Conservation (phyloP, 768 basidiomycete species). For the Lyophyllum semitale region DNA sequence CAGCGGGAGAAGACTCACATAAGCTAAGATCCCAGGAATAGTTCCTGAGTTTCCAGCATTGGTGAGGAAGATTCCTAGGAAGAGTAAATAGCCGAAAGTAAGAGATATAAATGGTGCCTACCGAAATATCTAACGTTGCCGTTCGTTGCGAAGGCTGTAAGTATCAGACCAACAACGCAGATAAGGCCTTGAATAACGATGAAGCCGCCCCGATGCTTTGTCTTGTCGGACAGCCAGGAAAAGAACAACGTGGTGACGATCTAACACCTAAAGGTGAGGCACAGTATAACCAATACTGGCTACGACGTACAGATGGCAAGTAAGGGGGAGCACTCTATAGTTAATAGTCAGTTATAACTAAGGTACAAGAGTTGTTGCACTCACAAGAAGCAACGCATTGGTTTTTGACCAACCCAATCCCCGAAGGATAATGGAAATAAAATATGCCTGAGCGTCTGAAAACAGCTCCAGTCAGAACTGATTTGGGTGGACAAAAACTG, state of each 20-base stretch:
- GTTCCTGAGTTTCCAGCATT: slow-evolving; percentile 45
- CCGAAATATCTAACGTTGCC: slow-evolving; percentile 45
- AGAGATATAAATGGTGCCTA: slow-evolving; percentile 13
- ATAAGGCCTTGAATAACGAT: slow-evolving; percentile 39
- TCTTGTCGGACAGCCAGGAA: slow-evolving; percentile 48
- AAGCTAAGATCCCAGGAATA: slow-evolving; percentile 47
- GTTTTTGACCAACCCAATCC: slow-evolving; percentile 44
- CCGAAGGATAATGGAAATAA: slow-evolving; percentile 46
- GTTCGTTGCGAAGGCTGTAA: slow-evolving; percentile 40
- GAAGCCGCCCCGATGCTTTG: slow-evolving; percentile 42
- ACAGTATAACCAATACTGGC: neutral
- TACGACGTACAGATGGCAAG: slow-evolving; percentile 38
- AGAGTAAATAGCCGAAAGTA: slow-evolving; percentile 1
- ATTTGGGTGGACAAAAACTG: neutral
- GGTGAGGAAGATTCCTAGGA: slow-evolving; percentile 42
- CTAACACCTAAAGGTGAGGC: slow-evolving; percentile 17
- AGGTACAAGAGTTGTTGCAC: slow-evolving; percentile 5
- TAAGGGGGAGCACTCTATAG: slow-evolving; percentile 47
- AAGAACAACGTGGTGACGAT: slow-evolving; percentile 42
- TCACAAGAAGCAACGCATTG: slow-evolving; percentile 42
- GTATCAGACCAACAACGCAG: slow-evolving; percentile 37
- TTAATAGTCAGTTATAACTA: neutral
- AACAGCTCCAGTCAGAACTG: neutral
- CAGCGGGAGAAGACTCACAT: slow-evolving; percentile 25
- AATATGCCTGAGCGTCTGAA: slow-evolving; percentile 44